These are phyloP conservation scores for Paxillus involutus DNA, from an alignment of 768 basidiomycete species.

Conservation along the genomic window DNA sequence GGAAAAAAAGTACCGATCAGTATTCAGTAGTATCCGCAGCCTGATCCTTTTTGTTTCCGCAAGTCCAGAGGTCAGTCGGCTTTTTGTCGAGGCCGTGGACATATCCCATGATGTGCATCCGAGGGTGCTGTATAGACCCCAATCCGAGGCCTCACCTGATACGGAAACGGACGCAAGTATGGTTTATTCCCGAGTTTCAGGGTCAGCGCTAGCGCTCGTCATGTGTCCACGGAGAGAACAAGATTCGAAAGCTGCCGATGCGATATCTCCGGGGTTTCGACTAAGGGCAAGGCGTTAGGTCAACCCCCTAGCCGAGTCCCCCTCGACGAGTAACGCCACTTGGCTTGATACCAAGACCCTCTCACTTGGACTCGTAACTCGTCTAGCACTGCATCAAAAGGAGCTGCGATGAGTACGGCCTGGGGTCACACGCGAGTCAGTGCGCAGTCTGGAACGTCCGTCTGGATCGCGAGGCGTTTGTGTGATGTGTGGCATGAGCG, in stretches of 20 bases:
- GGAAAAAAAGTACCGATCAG: slow-evolving; percentile 50
- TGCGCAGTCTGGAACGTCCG: slow-evolving; percentile 64
- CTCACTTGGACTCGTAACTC: slow-evolving; percentile 55
- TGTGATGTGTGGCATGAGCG: slow-evolving; percentile 14
- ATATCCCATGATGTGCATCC: slow-evolving; percentile 7
- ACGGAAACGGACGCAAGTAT: slow-evolving; percentile 2
- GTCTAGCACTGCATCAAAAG: slow-evolving; percentile 62
- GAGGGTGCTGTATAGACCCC: slow-evolving; percentile 16
- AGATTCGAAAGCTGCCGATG: slow-evolving; percentile 16
- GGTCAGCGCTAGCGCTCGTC: slow-evolving; percentile 9
- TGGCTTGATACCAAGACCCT: slow-evolving; percentile 49
- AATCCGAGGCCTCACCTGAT: slow-evolving; percentile 26
- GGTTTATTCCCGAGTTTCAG: slow-evolving; percentile 13
- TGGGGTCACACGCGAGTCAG: slow-evolving; percentile 48
- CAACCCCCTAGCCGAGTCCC: slow-evolving; percentile 64
- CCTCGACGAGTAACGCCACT: slow-evolving; percentile 58
- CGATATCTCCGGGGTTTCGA: slow-evolving; percentile 38
- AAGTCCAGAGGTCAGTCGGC: no score
- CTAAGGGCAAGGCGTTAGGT: slow-evolving; percentile 46
- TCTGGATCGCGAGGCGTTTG: slow-evolving; percentile 38
- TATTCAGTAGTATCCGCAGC: slow-evolving; percentile 36
- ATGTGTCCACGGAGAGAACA: slow-evolving; percentile 16
- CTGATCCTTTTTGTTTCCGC: no score
- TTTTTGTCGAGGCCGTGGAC: no score
- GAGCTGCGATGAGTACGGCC: slow-evolving; percentile 67